Base-by-base conservation (phyloP, 192 early-diverging fungal species). In the Radiomyces spectabilis region DNA sequence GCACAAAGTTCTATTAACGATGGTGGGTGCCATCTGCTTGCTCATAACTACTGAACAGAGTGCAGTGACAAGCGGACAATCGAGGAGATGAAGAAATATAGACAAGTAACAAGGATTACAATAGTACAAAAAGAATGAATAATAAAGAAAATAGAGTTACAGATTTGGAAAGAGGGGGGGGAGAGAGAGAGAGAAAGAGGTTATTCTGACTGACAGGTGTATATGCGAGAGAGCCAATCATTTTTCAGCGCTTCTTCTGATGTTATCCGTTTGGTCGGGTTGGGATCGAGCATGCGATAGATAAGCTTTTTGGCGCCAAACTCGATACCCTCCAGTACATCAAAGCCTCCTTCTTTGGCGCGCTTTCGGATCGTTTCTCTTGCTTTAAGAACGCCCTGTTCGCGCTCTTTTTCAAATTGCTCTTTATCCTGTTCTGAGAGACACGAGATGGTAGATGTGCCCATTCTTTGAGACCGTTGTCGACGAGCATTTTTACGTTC, bases 291-390 rank as follows among this genome's bases (percentile, higher is more conserved):
- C 57, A 66, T 59, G 19, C 64, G 43, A 50, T 66, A 66, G 5
- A 66, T 60, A 16, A 66, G 38, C 10, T 59, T 66, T 41, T 66
- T 66, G n/a, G 57, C 46, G 21, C 19, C 39, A 38, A 66, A 59
- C 29, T 66, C 64, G 21, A 66, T 40, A n/a, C 57, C 53, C n/a
- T 66, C 64, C 8, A 66, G n/a, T 4, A 59, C 45, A 54, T 66
- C 64, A 15, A 43, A 59, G 18, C 53, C 51, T 26, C 52, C 64
- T 44, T 66, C 64, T 30, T 60, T 66, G 18, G 57, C 52, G 13
- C 50, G 45, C 29, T 33, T 45, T 21, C 53, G 33, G 16, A 66
- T 66, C 0, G 40, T 55, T 25, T 66, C 64, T 22, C 53, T 43
- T 29, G 57, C 64, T 30, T 60, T 59, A 27, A 51, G 22, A 9